Evolutionary conservation across 2,329 filamentous ascomycete genomes (phyloP).

Genomic region (Pseudocercospora pini-densiflorae): DNA sequence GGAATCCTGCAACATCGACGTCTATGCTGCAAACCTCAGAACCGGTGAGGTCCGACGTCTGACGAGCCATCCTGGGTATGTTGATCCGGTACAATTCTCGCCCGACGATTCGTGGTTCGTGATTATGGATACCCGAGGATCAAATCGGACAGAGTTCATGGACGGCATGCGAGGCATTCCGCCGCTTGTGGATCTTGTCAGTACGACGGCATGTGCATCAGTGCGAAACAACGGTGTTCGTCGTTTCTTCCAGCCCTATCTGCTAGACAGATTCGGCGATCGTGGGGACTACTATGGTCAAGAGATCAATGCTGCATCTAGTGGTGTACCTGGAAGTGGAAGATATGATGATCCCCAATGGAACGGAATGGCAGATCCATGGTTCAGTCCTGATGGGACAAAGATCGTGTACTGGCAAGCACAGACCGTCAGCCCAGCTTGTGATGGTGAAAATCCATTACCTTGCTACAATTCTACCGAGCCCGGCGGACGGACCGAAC

Average conservation of each 20-base stretch:
- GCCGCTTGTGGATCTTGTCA: conserved; percentile 47
- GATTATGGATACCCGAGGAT: conserved; percentile 51
- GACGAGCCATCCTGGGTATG: conserved; percentile 52
- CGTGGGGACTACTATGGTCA: conserved; percentile 52
- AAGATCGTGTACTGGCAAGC: conserved; percentile 51
- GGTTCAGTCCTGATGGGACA: conserved; percentile 49
- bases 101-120: conserved; percentile 51
- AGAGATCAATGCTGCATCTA: conserved; percentile 45
- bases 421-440: conserved; percentile 46
- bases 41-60: conserved; percentile 50
- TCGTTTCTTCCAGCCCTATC: conserved; percentile 53
- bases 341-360: conserved; percentile 53
- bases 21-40: conserved; percentile 48
- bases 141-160: conserved; percentile 49
- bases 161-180: conserved; percentile 49
- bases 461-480: conserved; percentile 48
- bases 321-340: conserved; percentile 29
- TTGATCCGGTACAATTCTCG: conserved; percentile 50
- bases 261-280: conserved; percentile 53
- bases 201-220: conserved; percentile 42
- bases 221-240: conserved; percentile 53
- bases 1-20: conserved; percentile 53
- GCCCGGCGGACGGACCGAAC: conserved; percentile 44
- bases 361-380: conserved; percentile 55
- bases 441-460: conserved; percentile 51